Evolutionary conservation across 805 yeast genomes (phyloP).

Genomic region (Kluyveromyces nonfermentans): DNA sequence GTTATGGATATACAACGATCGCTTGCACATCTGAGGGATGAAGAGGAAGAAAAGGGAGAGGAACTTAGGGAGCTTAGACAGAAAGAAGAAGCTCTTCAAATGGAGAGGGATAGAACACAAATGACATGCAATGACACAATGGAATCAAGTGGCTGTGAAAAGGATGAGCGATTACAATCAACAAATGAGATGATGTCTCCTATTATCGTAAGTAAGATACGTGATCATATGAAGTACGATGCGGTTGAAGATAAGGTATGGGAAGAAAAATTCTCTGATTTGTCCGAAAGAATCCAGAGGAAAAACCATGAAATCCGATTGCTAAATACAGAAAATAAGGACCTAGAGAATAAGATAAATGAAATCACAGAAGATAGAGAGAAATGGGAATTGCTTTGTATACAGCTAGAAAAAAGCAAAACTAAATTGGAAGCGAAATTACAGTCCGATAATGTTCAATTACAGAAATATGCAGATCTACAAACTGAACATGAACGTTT

Average conservation of each 20-base stretch:
- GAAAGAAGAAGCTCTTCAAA: no score
- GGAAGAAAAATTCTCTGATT: neutral
- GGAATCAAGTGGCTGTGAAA: neutral
- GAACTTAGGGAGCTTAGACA: neutral
- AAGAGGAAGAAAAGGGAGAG: neutral
- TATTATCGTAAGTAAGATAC: neutral
- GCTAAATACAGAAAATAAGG: slow-evolving; percentile 2
- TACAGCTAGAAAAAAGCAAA: slow-evolving; percentile 4
- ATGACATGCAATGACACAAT: neutral
- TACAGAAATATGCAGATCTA: neutral
- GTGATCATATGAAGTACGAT: neutral
- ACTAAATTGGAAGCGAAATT: slow-evolving; percentile 6
- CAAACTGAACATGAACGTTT: slow-evolving; percentile 3
- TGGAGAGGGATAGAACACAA: neutral
- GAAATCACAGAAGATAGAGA: slow-evolving; percentile 5
- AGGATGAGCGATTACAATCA: neutral
- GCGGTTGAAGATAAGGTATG: neutral
- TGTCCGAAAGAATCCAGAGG: neutral
- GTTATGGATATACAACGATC: neutral
- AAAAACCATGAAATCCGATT: neutral
- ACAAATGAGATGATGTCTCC: slow-evolving; percentile 2
- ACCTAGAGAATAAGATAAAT: slow-evolving; percentile 1
- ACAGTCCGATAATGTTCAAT: neutral
- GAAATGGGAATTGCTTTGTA: slow-evolving; percentile 5
- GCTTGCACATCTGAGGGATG: neutral